phyloP scores from a whole-genome alignment of 2,329 filamentous ascomycete species.

The Didymella keratinophila region DNA sequence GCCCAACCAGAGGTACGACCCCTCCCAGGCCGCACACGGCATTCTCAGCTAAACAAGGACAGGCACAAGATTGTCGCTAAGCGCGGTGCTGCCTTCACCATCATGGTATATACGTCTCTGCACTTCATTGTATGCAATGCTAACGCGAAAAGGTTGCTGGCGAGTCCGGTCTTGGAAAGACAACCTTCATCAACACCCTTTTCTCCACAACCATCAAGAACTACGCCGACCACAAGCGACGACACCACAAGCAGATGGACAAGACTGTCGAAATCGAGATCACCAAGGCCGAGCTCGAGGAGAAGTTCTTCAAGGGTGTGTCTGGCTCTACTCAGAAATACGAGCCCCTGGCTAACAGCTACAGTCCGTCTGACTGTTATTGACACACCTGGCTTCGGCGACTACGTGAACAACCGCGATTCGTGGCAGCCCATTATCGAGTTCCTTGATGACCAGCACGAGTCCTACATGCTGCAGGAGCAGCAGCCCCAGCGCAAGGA shows the following conservation, averaged over 20 bases:
- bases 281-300: constrained; percentile 98
- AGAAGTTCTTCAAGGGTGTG: constrained; percentile 99
- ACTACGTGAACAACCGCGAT: constrained; percentile 99
- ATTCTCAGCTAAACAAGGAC: constrained; percentile 45
- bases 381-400: constrained; percentile 97
- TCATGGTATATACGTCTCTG: constrained; percentile 75
- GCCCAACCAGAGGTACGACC: constrained; percentile 70
- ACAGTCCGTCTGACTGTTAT: constrained; percentile 97
- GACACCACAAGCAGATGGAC: constrained; percentile 99
- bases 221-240: constrained; percentile 99
- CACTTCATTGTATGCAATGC: neutral
- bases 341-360: constrained; percentile 31
- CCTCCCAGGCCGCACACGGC: constrained; percentile 25
- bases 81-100: constrained; percentile 97
- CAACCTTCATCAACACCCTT: constrained; percentile 99
- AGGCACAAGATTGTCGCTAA: constrained; percentile 77
- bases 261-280: constrained; percentile 99
- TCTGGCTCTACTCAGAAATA: neutral
- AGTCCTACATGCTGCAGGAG: constrained; percentile 99
- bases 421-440: constrained; percentile 99
- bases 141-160: constrained; percentile 77
- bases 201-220: constrained; percentile 99
- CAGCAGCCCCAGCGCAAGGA: constrained; percentile 97
- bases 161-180: constrained; percentile 98
- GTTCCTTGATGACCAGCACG: constrained; percentile 99